These are phyloP conservation scores for Emmonsiellopsis sp. DNA, from an alignment of 2,329 filamentous ascomycete species.

Conservation along the genomic window DNA sequence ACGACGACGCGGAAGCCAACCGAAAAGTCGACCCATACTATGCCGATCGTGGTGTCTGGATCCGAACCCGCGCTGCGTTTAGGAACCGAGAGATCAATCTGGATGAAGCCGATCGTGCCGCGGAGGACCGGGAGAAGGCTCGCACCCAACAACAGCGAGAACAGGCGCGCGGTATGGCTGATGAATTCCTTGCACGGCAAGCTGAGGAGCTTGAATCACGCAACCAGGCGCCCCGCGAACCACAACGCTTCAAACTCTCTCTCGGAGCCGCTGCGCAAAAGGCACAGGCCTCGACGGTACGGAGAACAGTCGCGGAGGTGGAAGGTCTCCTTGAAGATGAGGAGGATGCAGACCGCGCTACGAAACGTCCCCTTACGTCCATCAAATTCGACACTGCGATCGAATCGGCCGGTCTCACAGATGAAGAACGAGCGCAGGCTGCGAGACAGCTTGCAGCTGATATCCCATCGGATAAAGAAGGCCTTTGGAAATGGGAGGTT, in stretches of 20 bases:
- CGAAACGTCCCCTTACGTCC: constrained; percentile 67
- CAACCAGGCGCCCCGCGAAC: constrained; percentile 39
- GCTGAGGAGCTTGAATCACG: constrained; percentile 60
- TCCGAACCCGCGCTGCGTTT: constrained; percentile 66
- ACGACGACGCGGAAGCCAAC: constrained; percentile 74
- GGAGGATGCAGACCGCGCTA: constrained; percentile 63
- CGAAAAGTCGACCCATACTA: constrained; percentile 76
- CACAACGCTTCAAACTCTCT: constrained; percentile 83
- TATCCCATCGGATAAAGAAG: constrained; percentile 78
- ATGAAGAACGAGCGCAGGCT: constrained; percentile 79
- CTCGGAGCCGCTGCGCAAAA: constrained; percentile 81
- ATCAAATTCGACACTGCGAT: constrained; percentile 69
- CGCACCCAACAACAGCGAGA: constrained; percentile 64
- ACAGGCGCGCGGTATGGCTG: constrained; percentile 72
- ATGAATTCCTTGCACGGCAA: constrained; percentile 81
- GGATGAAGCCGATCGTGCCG: constrained; percentile 73
- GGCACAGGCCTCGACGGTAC: constrained; percentile 47
- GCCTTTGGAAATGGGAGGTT: constrained; percentile 85
- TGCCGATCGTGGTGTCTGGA: constrained; percentile 74
- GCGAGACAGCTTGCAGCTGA: constrained; percentile 75
- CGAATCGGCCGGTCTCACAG: constrained; percentile 60
- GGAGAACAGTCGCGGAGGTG: constrained; percentile 83
- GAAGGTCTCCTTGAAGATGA: constrained; percentile 93
- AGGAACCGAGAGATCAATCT: constrained; percentile 63
- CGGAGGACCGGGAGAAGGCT: constrained; percentile 66